Evolutionary conservation across 441 rosid species (phyloP).

Genomic region (Mallotus japonicus): DNA sequence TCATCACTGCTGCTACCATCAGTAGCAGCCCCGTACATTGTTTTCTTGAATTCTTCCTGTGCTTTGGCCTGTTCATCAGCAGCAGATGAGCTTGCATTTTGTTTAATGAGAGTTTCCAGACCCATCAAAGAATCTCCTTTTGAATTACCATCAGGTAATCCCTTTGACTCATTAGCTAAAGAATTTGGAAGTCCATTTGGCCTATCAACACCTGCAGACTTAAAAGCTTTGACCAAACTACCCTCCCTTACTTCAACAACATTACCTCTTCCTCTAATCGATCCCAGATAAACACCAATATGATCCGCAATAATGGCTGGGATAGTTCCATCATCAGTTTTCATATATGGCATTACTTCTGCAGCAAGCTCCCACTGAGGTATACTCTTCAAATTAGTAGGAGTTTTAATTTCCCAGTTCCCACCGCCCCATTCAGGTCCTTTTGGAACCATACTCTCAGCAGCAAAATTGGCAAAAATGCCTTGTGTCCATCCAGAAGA

Average conservation of each 20-base stretch:
- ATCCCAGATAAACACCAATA: conserved; percentile 92
- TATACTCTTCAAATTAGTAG: conserved; percentile 74
- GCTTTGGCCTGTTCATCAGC: conserved; percentile 94
- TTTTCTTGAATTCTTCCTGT: conserved; percentile 96
- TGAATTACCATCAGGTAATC: conserved; percentile 45
- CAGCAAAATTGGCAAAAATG: conserved; percentile 96
- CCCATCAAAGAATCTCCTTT: conserved; percentile 68
- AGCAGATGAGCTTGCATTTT: conserved; percentile 36
- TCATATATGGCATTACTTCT: conserved; percentile 99
- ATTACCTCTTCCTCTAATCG: conserved; percentile 90
- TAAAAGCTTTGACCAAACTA: conserved; percentile 66
- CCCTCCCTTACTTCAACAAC: conserved; percentile 86
- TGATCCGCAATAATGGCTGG: conserved; percentile 88
- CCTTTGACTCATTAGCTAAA: conserved; percentile 44
- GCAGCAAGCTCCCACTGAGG: conserved; percentile 96
- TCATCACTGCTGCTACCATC: conserved; percentile 94
- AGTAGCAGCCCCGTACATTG: conserved; percentile 78
- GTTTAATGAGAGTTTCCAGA: conserved; percentile 67
- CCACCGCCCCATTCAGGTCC: conserved; percentile 99
- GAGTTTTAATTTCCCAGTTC: conserved; percentile 97
- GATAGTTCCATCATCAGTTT: conserved; percentile 83
- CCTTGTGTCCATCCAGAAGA: conserved; percentile 99
- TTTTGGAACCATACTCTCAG: conserved; percentile 99
- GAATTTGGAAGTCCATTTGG: conserved; percentile 43
- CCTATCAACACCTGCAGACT: conserved; percentile 48